phyloP scores from a whole-genome alignment of 2,329 filamentous ascomycete genomes.

The Ophiobolus disseminans region DNA sequence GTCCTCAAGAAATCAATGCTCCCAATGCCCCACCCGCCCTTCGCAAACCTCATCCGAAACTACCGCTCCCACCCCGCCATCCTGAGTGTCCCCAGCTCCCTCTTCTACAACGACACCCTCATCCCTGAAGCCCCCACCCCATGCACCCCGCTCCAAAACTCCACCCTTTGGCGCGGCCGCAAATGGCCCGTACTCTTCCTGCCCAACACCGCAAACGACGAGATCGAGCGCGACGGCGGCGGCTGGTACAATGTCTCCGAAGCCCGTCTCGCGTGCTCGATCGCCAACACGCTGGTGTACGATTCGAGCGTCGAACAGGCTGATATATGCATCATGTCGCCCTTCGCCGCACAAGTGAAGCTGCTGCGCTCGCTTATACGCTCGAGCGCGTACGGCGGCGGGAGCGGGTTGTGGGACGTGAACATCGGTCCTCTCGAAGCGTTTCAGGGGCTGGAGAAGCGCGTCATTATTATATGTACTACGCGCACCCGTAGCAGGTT shows the following conservation, averaged over 20 bases:
- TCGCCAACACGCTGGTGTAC: constrained; percentile 36
- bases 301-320: constrained; percentile 34
- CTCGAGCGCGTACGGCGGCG: constrained; percentile 8
- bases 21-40: constrained; percentile 53
- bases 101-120: constrained; percentile 56
- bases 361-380: constrained; percentile 49
- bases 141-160: constrained; percentile 33
- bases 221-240: constrained; percentile 51
- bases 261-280: constrained; percentile 39
- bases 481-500: constrained; percentile 48
- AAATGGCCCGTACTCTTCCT: constrained; percentile 54
- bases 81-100: constrained; percentile 49
- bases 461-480: constrained; percentile 55
- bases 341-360: constrained; percentile 55
- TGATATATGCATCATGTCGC: constrained; percentile 55
- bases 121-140: constrained; percentile 47
- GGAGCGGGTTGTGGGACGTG: constrained; percentile 43
- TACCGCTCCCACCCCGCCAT: constrained; percentile 58
- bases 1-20: constrained; percentile 43
- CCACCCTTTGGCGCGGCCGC: constrained; percentile 47
- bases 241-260: constrained; percentile 49
- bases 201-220: constrained; percentile 48
- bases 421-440: constrained; percentile 57
- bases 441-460: constrained; percentile 55
- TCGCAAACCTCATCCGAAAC: constrained; percentile 54